Base-by-base conservation (phyloP, 2,329 filamentous ascomycete species). In the Trichocomaceae sp. region DNA sequence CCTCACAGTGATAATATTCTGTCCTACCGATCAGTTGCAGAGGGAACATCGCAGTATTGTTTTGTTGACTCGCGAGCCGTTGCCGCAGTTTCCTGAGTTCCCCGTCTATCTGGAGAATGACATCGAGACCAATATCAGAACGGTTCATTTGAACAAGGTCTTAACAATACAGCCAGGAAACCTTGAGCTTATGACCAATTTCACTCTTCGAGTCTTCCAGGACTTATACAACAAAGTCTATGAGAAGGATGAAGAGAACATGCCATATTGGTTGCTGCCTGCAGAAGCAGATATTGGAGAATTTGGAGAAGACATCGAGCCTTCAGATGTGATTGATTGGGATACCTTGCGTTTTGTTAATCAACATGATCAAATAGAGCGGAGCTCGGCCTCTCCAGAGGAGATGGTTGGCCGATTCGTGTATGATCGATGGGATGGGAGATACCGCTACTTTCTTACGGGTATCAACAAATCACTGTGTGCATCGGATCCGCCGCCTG, bases 191-290 rank as follows among this genome's bases (percentile, higher is more conserved):
- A 67, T 97, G n/a, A 84, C 83, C 0, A 70, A 69, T 0, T 95
- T 93, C 66, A 96, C 88, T 0, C 72, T 95, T 41, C 78, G 80
- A 4, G 70, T 95, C 0, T 96, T 95, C 68, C 74, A 82, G 15
- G 90, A 97, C 61, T 76, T 96, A 0, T 97, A 96, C 74, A 92
- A 90, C 69, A 99, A 99, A 68, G 77, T 79, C 2, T 99, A 89
- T 63, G 83, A 87, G 48, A 75, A 81, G 0, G 77, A 83, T 15
- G 62, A 76, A 0, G 70, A 77, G 0, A 83, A 85, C 26, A 80
- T 96, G 67, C 86, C 90, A 0, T 99, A 96, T 69, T 96, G 90
- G 75, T 65, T 96, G 13, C 87, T 84, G 0, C 92, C 93, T 5
- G 60, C 78, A 58, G 56, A 50, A 48, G 26, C 49, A 45, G 29